Base-by-base conservation (phyloP, 352 stramenopile genomes). In the Labyrinthula sp. region DNA sequence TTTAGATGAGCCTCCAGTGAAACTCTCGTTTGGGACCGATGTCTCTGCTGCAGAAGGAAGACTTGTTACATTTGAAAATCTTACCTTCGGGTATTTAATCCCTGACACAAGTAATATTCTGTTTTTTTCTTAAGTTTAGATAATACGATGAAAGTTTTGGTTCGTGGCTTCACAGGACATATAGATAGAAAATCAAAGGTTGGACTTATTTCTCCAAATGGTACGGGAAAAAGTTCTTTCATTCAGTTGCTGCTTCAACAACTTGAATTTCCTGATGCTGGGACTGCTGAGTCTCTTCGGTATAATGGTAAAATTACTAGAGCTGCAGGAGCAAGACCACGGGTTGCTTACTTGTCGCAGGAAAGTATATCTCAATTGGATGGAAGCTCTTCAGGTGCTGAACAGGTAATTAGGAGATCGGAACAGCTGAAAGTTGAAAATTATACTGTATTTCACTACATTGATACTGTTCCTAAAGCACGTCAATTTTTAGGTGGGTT, bases 151-250 rank as follows among this genome's bases (percentile, higher is more conserved):
- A n/a, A n/a, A n/a, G n/a, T n/a, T n/a, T n/a, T 52, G 3, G 34
- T 52, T 7, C 20, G 33, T 12, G 4, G 3, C 10, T 54, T 52
- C 34, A 50, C 43, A 14, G 43, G 31, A 0, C 43, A 52, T 21
- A 22, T 86, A 10, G 64, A 63, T 15, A 57, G 62, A 29, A 69
- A 62, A 30, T 67, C 65, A 0, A 75, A 83, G 57, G 72, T 85
- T 22, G 74, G 73, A 18, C 62, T 95, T 28, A 75, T 94, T 39
- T 82, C 81, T 30, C 73, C 82, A 39, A 94, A 94, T 59, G 82
- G 80, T 40, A 71, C 76, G n/a, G 80, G 82, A 31, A 95, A 95
- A 59, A 77, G 67, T 1, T 79, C 71, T 33, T 61, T 79, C 26
- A 75, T 82, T 64, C 66, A 66, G 6, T 71, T 76, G 48, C 40